These are phyloP conservation scores for Henckelia pumila DNA, from an alignment of 257 asterid genomes.

Conservation along the genomic window DNA sequence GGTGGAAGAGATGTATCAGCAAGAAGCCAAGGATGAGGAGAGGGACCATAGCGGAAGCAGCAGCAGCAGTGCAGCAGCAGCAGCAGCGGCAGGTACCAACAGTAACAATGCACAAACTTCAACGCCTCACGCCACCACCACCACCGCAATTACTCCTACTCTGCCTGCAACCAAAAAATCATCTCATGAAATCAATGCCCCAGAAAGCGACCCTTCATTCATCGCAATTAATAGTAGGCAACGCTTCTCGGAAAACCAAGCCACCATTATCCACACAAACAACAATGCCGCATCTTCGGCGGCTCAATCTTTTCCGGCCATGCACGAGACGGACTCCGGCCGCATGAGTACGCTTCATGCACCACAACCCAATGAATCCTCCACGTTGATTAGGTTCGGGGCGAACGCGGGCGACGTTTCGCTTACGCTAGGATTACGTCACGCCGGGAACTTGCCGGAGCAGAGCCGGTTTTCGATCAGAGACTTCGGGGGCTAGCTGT, in stretches of 20 bases:
- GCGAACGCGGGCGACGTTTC: conserved; percentile 50
- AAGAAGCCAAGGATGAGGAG: conserved; percentile 77
- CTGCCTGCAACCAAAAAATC: conserved; percentile 47
- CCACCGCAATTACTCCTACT: conserved; percentile 31
- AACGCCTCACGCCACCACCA: conserved; percentile 30
- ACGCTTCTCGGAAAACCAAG: conserved; percentile 43
- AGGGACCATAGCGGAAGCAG: conserved; percentile 25
- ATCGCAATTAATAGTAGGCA: conserved; percentile 40
- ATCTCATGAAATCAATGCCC: conserved; percentile 41
- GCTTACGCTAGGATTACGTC: conserved; percentile 55
- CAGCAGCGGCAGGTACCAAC: conserved; percentile 43
- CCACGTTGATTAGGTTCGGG: conserved; percentile 45
- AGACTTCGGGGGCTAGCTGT: conserved; percentile 28
- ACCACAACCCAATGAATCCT: no score
- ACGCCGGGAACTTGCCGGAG: conserved; percentile 51
- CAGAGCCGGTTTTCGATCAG: conserved; percentile 42
- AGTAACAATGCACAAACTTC: conserved; percentile 63
- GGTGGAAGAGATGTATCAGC: conserved; percentile 99
- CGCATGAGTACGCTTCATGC: no score
- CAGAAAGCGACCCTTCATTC: conserved; percentile 47
- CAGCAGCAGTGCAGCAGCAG: conserved; percentile 45
- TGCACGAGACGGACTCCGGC: conserved; percentile 36
- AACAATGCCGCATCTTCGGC: conserved; percentile 1
- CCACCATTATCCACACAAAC: conserved; percentile 24
- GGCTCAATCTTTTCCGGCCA: conserved; percentile 30